Percentiles rank a stretch among this genome's conserved stretches.
Conservation (phyloP, 257 asterid species). For the Capsicum rhomboideum region DNA sequence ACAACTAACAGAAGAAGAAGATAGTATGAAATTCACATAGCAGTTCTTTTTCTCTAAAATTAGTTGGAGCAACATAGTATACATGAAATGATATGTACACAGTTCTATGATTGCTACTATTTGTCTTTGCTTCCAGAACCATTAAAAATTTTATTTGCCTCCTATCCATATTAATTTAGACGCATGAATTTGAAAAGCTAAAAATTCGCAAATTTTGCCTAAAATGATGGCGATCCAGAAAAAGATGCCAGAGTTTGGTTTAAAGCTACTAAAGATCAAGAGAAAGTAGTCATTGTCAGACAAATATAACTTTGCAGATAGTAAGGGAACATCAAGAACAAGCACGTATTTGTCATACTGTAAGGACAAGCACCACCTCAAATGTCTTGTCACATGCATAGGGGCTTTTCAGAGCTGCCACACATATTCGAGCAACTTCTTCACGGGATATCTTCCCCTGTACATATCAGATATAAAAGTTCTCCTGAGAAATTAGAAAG, state of each 20-base stretch:
- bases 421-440: constrained; percentile 81
- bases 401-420: constrained; percentile 85
- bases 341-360: background rate
- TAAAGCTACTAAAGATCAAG: background rate
- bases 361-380: constrained; percentile 42
- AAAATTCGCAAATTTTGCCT: background rate
- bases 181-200: background rate
- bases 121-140: background rate
- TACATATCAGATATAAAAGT: background rate
- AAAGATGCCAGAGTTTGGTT: background rate
- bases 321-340: background rate
- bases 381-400: constrained; percentile 85
- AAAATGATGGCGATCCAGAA: background rate
- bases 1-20: background rate
- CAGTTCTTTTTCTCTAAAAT: background rate
- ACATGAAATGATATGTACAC: background rate
- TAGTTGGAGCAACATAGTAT: background rate
- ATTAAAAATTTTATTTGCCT: background rate
- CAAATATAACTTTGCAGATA: background rate
- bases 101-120: background rate
- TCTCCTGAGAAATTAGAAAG: background rate
- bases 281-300: background rate
- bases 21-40: background rate
- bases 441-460: constrained; percentile 93
- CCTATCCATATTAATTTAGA: background rate